These are phyloP conservation scores for Fusarium sacchari DNA, from an alignment of 2,329 filamentous ascomycete species.

Conservation along the genomic window DNA sequence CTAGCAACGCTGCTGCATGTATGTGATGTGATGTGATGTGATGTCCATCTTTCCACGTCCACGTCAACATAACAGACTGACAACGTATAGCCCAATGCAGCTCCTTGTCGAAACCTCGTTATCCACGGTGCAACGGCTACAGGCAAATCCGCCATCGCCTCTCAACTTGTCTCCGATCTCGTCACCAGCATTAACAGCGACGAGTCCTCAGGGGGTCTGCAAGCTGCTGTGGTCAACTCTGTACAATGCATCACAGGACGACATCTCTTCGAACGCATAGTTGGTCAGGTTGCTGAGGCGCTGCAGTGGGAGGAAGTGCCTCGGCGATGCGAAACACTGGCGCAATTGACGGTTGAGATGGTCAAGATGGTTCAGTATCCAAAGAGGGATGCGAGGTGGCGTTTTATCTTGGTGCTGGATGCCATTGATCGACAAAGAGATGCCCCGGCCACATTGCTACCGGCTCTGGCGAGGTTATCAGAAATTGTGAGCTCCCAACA, in stretches of 20 bases:
- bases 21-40: too few species aligned
- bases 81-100: conserved; percentile 65
- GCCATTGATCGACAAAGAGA: conserved; percentile 87
- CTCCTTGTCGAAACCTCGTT: conserved; percentile 78
- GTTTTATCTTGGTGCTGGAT: conserved; percentile 88
- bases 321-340: conserved; percentile 81
- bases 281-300: conserved; percentile 67
- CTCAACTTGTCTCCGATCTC: conserved; percentile 53
- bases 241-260: conserved; percentile 81
- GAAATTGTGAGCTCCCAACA: conserved; percentile 72
- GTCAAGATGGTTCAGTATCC: conserved; percentile 67
- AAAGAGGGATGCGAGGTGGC: conserved; percentile 53
- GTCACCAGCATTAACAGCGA: conserved; percentile 29
- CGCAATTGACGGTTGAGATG: conserved; percentile 79
- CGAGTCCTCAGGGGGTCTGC: conserved; percentile 50
- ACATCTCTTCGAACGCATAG: conserved; percentile 79
- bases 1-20: conserved; percentile 65
- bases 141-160: conserved; percentile 80
- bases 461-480: conserved; percentile 82
- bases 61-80: neutral
- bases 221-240: conserved; percentile 72
- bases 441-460: conserved; percentile 78
- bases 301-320: conserved; percentile 60
- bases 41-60: neutral
- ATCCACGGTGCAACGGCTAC: conserved; percentile 87